Base-by-base conservation (phyloP, 2,329 filamentous ascomycete genomes). In the Aspergillus pseudoterreus region DNA sequence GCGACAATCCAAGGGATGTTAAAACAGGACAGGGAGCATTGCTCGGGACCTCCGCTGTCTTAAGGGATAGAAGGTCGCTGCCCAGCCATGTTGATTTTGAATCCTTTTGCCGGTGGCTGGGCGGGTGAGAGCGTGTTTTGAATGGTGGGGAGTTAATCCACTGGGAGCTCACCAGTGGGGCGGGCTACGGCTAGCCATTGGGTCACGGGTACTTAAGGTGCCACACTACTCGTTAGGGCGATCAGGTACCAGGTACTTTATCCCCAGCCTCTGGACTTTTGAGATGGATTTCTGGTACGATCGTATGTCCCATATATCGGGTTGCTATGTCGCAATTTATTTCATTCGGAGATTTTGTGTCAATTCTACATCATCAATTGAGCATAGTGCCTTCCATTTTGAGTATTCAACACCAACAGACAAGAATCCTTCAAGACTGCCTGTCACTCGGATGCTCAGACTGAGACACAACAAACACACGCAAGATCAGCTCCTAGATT, bases 21-120 rank as follows among this genome's bases (percentile, higher is more conserved):
- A 41, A 30, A 49, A 45, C 32, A 41, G 49, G 24, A 27, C 43
- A 41, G 32, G 43, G 50, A n/a, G 32, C 24, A 47, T 39, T 39
- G n/a, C n/a, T 45, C 10, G 43, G 24, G 15, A 27, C 12, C 36
- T n/a, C 39, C 21, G 19, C 38, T 12, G 19, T 53, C 50, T 58
- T 56, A 58, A 43, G 33, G 54, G 30, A 43, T 39, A 49, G 10
- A 30, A 33, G 19, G 30, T 24, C 15, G 44, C 32, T 22, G 39
- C 54, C 56, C 56, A 58, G 56, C 56, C 56, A 58, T 58, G 56
- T 53, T 49, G 52, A 54, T 57, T 58, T 55, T 41, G 22, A 17
- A 30, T 21, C 9, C 39, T 35, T 47, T 47, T 52, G 49, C 27
- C 15, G 55, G 55, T 57, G 55, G 55, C 55, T 57, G 54, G 54